phyloP scores from a whole-genome alignment of 257 asterid genomes.

The Fraxinus excelsior region DNA sequence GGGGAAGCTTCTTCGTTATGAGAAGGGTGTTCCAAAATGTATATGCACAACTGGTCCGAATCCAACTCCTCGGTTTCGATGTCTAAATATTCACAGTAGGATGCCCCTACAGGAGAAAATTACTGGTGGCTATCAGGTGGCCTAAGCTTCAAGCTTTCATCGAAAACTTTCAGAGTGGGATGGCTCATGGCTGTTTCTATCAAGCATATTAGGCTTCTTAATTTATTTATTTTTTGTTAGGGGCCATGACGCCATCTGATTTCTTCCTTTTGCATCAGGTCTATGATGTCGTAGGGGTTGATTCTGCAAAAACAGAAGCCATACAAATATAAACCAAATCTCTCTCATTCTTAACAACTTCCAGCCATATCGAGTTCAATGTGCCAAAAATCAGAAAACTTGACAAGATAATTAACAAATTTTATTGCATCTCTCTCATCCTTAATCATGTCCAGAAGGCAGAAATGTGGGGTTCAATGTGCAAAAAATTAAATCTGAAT shows the following conservation, averaged over 20 bases:
- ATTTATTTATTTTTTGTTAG: constrained; percentile 28
- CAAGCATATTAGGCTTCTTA: constrained; percentile 36
- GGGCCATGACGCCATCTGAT: constrained; percentile 37
- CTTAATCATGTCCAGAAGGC: too few species aligned
- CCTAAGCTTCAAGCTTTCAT: constrained; percentile 23
- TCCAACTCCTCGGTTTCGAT: background rate
- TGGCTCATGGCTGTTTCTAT: constrained; percentile 30
- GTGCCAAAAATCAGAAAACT: background rate
- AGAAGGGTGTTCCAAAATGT: constrained; percentile 25
- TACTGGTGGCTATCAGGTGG: constrained; percentile 28
- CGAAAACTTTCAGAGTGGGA: constrained; percentile 32
- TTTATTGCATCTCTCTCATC: too few species aligned
- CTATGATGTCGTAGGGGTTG: constrained; percentile 43
- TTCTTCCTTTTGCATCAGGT: constrained; percentile 46
- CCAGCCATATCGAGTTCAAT: background rate
- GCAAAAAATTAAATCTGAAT: too few species aligned
- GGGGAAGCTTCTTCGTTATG: constrained; percentile 37
- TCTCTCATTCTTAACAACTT: background rate
- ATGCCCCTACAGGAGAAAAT: constrained; percentile 40
- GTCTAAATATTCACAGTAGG: background rate
- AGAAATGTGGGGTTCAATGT: too few species aligned
- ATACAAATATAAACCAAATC: background rate
- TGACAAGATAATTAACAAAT: background rate
- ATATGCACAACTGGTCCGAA: background rate
- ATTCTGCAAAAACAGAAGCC: constrained; percentile 39